Evolutionary conservation across 768 basidiomycete species (phyloP), one percentile per base, ranked within the genome.

Genomic region (Rubroboletus pulcherrimus): DNA sequence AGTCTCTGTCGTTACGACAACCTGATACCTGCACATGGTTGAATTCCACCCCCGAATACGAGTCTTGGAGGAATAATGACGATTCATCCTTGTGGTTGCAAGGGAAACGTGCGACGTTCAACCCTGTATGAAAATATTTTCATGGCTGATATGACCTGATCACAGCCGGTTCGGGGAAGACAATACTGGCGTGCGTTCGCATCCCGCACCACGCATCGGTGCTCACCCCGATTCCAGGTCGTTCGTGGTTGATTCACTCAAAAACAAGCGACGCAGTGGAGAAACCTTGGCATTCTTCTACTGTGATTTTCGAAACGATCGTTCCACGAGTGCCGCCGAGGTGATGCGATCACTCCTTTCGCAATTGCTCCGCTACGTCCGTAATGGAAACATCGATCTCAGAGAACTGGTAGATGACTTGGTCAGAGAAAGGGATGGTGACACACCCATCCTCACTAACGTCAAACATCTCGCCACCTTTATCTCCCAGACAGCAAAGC

Each of bases 81-180:
- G 15, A 31, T 14, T 55, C 53, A 14, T 53, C 51, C 12, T 19
- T 64, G 30, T 65, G 59, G 63, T 33, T 64, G 31, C 49, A 58
- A 21, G 63, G 63, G 14, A 64, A 65, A 48, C 52, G 63, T 62
- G n/a, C n/a, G 53, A 15, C 10, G 8, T 37, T 48, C 6, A 17
- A 40, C 24, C 1, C 14, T 24, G 7, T 49, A 24, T 5, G 21
- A 12, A 2, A 19, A 19, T 31, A 3, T 14, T 29, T 14, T 31
- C 15, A 7, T 24, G 31, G 35, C 43, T 58, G 12, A 49, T 26
- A 5, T 35, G 10, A 2, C 15, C 24, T 39, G 31, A 15, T 24
- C 12, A 12, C 30, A 65, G 61, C 61, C 6, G 63, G 63, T 21
- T 48, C 54, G 21, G 63, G 63, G 12, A 66, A 66, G 40, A 56